phyloP scores from a whole-genome alignment of 768 basidiomycete genomes.

The Boletus rubescentipes region DNA sequence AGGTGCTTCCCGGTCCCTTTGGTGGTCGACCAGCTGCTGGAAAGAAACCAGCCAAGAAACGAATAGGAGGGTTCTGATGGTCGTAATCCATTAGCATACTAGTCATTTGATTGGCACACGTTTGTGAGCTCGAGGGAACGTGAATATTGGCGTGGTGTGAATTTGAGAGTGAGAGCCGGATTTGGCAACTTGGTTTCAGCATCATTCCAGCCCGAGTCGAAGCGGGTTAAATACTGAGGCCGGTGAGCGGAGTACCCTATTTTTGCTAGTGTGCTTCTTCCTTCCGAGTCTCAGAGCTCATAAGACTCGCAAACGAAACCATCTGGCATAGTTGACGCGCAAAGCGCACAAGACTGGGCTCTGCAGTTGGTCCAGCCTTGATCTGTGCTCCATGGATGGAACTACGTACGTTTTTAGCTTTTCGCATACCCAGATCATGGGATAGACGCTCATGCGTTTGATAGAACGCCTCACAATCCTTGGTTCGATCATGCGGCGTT shows the following conservation, averaged over 20 bases:
- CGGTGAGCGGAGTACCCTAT: conserved; percentile 26
- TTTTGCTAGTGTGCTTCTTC: conserved; percentile 13
- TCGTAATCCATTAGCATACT: background rate
- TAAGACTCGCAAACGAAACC: conserved; percentile 14
- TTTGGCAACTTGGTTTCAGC: conserved; percentile 26
- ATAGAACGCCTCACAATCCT: conserved; percentile 55
- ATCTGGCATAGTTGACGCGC: conserved; percentile 45
- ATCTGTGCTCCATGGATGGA: conserved; percentile 74
- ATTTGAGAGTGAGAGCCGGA: conserved; percentile 2
- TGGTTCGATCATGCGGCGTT: conserved; percentile 61
- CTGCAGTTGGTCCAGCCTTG: conserved; percentile 54
- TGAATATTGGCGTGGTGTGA: conserved; percentile 1
- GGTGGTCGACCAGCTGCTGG: conserved; percentile 53
- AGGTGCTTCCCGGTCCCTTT: conserved; percentile 67
- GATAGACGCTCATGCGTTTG: conserved; percentile 21
- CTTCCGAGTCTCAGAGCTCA: conserved; percentile 15
- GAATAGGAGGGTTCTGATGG: conserved; percentile 71
- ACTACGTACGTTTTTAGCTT: conserved; percentile 44
- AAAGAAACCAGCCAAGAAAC: conserved; percentile 62
- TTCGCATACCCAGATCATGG: background rate
- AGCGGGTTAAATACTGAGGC: conserved; percentile 9
- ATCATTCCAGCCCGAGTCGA: background rate
- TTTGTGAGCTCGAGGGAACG: background rate
- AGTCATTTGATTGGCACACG: background rate
- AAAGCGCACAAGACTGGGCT: conserved; percentile 70